Base-by-base conservation (phyloP, 257 asterid species). In the Eucommia ulmoides region DNA sequence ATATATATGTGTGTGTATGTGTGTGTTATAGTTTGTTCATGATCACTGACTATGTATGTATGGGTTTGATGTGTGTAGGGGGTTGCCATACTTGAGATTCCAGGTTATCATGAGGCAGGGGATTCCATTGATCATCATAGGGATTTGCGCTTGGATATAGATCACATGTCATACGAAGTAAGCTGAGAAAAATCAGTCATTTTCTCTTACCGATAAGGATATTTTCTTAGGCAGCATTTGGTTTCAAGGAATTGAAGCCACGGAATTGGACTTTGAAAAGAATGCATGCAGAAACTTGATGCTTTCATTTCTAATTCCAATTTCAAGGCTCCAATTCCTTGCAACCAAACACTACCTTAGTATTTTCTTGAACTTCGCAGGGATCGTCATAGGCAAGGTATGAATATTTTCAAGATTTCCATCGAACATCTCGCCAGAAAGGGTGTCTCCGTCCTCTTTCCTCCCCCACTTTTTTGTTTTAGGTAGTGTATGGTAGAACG, bases 141-240 rank as follows among this genome's bases (percentile, higher is more conserved):
- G 50, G 95, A 84, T 44, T 58, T 66, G 74, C 71, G 77, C 23
- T 52, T 63, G 65, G 80, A 75, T 44, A 58, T 75, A 29, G 82
- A 71, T 68, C 79, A 55, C 61, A 74, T 66, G 81, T 63, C 77
- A 2, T 84, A 88, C 52, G 95, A 88, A 93, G 97, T 82, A 64
- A 65, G 20, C 16, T 15, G 5, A 11, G 44, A 0, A 9, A 35
- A 9, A 10, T 17, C 15, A 35, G 11, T 35, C 1, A 17, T 3
- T 35, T 35, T 1, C 16, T 35, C 44, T 4, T n/a, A n/a, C n/a
- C n/a, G n/a, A n/a, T n/a, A n/a, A n/a, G n/a, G n/a, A n/a, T n/a
- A n/a, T n/a, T n/a, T n/a, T n/a, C n/a, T n/a, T n/a, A n/a, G n/a
- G n/a, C n/a, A n/a, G n/a, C n/a, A n/a, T n/a, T n/a, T n/a, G n/a